These are phyloP conservation scores for Wickerhamiella lipophila DNA, from an alignment of 805 yeast genomes.

Conservation along the genomic window DNA sequence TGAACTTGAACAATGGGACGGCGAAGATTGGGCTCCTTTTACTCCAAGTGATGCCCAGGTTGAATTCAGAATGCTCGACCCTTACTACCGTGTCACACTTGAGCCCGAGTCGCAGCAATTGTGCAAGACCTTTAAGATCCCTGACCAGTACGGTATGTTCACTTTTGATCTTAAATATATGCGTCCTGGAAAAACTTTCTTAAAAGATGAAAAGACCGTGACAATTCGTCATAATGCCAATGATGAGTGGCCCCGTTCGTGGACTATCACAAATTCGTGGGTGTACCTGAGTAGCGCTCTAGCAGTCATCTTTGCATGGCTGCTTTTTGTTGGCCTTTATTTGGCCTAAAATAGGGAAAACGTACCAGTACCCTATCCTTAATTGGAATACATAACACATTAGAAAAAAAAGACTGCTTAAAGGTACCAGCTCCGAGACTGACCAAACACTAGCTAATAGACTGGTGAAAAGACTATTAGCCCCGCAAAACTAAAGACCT, in stretches of 20 bases:
- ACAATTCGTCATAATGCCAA: slow-evolving; percentile 90
- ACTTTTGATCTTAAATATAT: slow-evolving; percentile 69
- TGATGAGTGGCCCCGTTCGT: slow-evolving; percentile 85
- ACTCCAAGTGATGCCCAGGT: slow-evolving; percentile 54
- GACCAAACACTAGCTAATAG: too few relatives aligned
- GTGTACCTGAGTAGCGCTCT: slow-evolving; percentile 64
- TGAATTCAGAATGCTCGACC: slow-evolving; percentile 83
- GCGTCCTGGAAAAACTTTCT: slow-evolving; percentile 60
- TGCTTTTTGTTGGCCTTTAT: slow-evolving; percentile 59
- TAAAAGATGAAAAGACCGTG: slow-evolving; percentile 54
- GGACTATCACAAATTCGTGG: slow-evolving; percentile 90
- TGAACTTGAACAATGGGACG: slow-evolving; percentile 33
- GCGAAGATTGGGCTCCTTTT: slow-evolving; percentile 61
- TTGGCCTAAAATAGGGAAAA: slow-evolving; percentile 35
- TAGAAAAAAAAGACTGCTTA: too few relatives aligned
- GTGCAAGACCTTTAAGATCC: slow-evolving; percentile 48
- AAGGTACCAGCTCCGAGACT: too few relatives aligned
- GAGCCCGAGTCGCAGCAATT: slow-evolving; percentile 36
- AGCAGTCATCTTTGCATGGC: slow-evolving; percentile 64
- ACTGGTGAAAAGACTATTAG: too few relatives aligned
- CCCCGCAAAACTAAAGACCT: too few relatives aligned
- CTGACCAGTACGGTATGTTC: slow-evolving; percentile 96
- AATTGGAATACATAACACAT: too few relatives aligned
- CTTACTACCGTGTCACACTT: slow-evolving; percentile 74
- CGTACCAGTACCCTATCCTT: too few relatives aligned